phyloP scores from a whole-genome alignment of 2,329 filamentous ascomycete species.

The Elsinoe arachidis region DNA sequence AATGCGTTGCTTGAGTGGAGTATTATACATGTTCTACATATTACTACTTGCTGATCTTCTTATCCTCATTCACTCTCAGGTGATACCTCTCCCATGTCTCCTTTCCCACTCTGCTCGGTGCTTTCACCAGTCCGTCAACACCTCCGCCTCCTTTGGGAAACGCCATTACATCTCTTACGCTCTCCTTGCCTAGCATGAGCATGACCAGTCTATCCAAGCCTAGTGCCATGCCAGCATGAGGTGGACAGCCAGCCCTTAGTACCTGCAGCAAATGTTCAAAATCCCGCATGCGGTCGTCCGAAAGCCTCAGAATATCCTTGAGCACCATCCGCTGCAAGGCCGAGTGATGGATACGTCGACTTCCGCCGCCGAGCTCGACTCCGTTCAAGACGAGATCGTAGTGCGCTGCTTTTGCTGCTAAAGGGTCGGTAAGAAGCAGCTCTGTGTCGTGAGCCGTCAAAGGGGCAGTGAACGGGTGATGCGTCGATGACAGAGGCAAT shows the following conservation, averaged over 20 bases:
- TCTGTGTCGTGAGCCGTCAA: constrained; percentile 59
- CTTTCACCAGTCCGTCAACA: constrained; percentile 73
- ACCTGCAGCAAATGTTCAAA: constrained; percentile 82
- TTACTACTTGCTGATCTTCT: not conserved
- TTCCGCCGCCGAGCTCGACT: constrained; percentile 86
- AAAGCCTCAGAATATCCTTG: constrained; percentile 73
- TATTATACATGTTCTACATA: not conserved
- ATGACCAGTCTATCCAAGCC: constrained; percentile 84
- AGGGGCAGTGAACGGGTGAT: constrained; percentile 94
- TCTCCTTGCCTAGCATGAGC: constrained; percentile 65
- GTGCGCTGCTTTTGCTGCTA: constrained; percentile 69
- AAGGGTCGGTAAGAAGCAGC: constrained; percentile 61
- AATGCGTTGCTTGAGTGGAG: not conserved
- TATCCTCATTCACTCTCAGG: constrained; percentile 29
- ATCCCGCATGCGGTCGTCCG: constrained; percentile 59
- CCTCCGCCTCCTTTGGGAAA: constrained; percentile 93
- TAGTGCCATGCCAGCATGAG: constrained; percentile 86
- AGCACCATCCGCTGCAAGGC: constrained; percentile 78
- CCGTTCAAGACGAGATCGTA: constrained; percentile 97
- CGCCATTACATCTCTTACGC: constrained; percentile 86
- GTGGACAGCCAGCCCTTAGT: constrained; percentile 77
- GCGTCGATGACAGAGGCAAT: constrained; percentile 61
- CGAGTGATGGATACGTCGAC: constrained; percentile 80
- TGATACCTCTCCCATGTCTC: constrained; percentile 54
- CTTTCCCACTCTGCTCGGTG: constrained; percentile 60